Evolutionary conservation across 75 land plant species (phyloP), one percentile per base, ranked within the genome.

Genomic region (Pinus albicaulis): DNA sequence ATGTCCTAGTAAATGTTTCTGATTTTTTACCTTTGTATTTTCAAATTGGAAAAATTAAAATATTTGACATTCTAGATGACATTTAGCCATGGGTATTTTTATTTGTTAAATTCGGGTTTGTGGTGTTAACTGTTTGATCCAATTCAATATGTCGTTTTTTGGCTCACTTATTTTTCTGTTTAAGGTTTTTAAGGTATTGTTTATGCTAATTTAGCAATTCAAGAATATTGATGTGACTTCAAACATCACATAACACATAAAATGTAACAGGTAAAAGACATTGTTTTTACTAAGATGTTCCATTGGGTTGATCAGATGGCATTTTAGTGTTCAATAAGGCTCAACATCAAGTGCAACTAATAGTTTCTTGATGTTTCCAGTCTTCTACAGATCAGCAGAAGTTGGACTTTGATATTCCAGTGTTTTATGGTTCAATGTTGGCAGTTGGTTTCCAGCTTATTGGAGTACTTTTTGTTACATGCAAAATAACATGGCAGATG

Each of bases 351-450:
- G 48, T 38, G 20, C 70, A 66, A 66, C 70, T 66, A 66, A 66
- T 31, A 66, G 38, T 38, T 66, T 38, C 44, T 73, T 23, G 28
- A 48, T 68, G 70, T 69, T 68, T 14, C n/a, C 86, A 84, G 85
- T 80, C 77, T 53, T 81, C 85, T 14, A 76, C 82, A 31, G 85
- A 83, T 73, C 85, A 83, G 73, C 71, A 69, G 5, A 75, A 68
- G 25, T 57, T 83, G 75, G 85, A 83, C 63, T 66, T 80, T 55
- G 22, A 61, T 19, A 12, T 83, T 56, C 82, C 82, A 36, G 17
- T 80, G 22, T 62, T 76, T 17, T 25, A 71, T 13, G 77, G 77
- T 28, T 57, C 76, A 58, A 53, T 55, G 17, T 38, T 83, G 63
- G 83, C 71, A 24, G 65, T 66, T 14, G 57, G 24, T 69, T 76